These are phyloP conservation scores for Alternaria ethzedia DNA, from an alignment of 2,329 filamentous ascomycete genomes.

Conservation along the genomic window DNA sequence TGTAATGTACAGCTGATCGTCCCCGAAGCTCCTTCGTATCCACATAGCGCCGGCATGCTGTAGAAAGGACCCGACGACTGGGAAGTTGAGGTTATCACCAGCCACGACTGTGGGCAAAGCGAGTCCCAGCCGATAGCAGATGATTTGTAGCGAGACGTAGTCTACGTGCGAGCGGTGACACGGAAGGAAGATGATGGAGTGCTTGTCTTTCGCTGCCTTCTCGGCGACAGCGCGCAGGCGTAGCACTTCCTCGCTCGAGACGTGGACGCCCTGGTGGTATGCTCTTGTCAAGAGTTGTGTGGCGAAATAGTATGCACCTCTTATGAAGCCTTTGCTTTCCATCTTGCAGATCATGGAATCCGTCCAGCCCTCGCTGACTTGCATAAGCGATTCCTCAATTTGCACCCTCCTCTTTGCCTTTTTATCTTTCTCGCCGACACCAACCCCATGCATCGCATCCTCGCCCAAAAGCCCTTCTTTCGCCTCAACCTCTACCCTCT, in stretches of 20 bases:
- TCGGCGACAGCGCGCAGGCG: slow-evolving; percentile 82
- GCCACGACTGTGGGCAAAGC: slow-evolving; percentile 90
- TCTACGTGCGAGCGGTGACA: slow-evolving; percentile 96
- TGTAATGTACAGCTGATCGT: slow-evolving; percentile 87
- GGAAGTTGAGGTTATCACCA: slow-evolving; percentile 96
- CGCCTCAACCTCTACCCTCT: slow-evolving; percentile 76
- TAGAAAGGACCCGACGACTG: slow-evolving; percentile 84
- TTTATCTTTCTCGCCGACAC: slow-evolving; percentile 60
- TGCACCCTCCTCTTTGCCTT: slow-evolving; percentile 69
- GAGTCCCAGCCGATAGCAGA: slow-evolving; percentile 91
- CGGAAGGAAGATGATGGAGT: slow-evolving; percentile 94
- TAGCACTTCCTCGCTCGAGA: slow-evolving; percentile 91
- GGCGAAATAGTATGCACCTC: slow-evolving; percentile 85
- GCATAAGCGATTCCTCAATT: slow-evolving; percentile 74
- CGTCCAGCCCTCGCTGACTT: slow-evolving; percentile 85
- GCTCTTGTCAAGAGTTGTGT: slow-evolving; percentile 90
- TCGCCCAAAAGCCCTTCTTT: slow-evolving; percentile 69
- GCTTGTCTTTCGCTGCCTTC: slow-evolving; percentile 81
- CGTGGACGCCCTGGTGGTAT: slow-evolving; percentile 97
- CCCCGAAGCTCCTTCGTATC: slow-evolving; percentile 90
- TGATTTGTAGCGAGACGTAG: slow-evolving; percentile 92
- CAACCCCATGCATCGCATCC: slow-evolving; percentile 51
- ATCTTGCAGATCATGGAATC: slow-evolving; percentile 99
- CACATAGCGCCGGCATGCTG: slow-evolving; percentile 97
- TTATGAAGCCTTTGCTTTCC: slow-evolving; percentile 91